These are phyloP conservation scores for Primulina eburnea DNA, from an alignment of 257 asterid species.

Conservation along the genomic window DNA sequence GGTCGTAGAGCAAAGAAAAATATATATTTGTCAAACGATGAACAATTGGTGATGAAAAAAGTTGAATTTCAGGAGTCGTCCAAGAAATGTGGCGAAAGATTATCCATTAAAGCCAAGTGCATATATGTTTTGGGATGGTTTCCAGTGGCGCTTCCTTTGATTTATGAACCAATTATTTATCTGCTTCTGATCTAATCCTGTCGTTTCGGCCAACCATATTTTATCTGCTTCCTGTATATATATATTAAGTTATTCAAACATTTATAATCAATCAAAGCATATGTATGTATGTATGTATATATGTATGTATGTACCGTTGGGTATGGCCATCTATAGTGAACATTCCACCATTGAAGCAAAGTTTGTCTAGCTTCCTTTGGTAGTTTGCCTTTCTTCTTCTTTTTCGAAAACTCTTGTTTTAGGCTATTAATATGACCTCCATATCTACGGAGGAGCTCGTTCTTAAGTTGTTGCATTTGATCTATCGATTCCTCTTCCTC, in stretches of 20 bases:
- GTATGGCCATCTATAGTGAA: slow-evolving; percentile 81
- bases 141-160: slow-evolving; percentile 63
- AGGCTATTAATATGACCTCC: slow-evolving; percentile 66
- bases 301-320: slow-evolving; percentile 39
- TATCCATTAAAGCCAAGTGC: slow-evolving; percentile 44
- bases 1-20: no score
- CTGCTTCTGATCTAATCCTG: slow-evolving; percentile 55
- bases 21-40: no score
- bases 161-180: slow-evolving; percentile 64
- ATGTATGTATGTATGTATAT: no score
- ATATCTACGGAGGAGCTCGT: slow-evolving; percentile 48
- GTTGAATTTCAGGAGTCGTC: no score
- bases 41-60: no score
- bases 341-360: slow-evolving; percentile 80
- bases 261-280: no score
- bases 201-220: slow-evolving; percentile 38
- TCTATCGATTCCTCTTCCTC: no score
- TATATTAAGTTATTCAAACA: no score
- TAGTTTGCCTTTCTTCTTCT: slow-evolving; percentile 82
- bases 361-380: slow-evolving; percentile 72
- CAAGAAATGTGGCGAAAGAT: no score
- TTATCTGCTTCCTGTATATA: slow-evolving; percentile 53
- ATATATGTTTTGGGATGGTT: slow-evolving; percentile 55
- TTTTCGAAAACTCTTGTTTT: slow-evolving; percentile 68
- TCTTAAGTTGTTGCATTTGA: slow-evolving; percentile 35